Conservation (phyloP, 345 rosid genomes). For the Syzygium oleosum region DNA sequence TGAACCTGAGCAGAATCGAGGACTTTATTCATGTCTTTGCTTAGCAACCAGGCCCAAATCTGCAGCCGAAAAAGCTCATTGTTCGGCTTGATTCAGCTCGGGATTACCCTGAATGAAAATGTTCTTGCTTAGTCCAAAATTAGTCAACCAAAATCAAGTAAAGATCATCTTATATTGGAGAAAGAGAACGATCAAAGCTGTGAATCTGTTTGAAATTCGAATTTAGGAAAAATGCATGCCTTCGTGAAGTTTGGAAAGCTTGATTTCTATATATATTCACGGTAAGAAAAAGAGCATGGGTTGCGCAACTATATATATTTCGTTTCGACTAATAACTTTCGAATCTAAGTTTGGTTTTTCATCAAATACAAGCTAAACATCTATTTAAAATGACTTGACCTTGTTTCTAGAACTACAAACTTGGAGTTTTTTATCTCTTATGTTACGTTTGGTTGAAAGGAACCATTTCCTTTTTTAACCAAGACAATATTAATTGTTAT, state of each 20-base stretch:
- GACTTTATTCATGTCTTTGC: background rate
- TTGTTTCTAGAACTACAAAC: background rate
- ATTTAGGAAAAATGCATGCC: background rate
- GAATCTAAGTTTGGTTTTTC: background rate
- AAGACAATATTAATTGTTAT: background rate
- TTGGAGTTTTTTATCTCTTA: background rate
- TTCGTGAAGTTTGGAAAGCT: background rate
- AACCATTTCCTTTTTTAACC: background rate
- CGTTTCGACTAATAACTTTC: background rate
- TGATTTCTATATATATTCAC: background rate
- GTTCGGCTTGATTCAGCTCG: background rate
- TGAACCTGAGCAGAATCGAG: background rate
- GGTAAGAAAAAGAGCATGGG: background rate
- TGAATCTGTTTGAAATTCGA: background rate
- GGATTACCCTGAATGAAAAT: background rate
- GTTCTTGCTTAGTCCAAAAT: background rate
- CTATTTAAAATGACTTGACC: background rate
- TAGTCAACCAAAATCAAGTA: background rate
- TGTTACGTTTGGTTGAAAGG: background rate
- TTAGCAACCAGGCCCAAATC: background rate
- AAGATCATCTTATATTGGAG: background rate
- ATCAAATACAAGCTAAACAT: background rate
- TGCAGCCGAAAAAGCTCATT: background rate
- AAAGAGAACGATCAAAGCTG: background rate
- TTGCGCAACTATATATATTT: background rate